Evolutionary conservation across 345 rosid genomes (phyloP).

Genomic region (Populus tremula): DNA sequence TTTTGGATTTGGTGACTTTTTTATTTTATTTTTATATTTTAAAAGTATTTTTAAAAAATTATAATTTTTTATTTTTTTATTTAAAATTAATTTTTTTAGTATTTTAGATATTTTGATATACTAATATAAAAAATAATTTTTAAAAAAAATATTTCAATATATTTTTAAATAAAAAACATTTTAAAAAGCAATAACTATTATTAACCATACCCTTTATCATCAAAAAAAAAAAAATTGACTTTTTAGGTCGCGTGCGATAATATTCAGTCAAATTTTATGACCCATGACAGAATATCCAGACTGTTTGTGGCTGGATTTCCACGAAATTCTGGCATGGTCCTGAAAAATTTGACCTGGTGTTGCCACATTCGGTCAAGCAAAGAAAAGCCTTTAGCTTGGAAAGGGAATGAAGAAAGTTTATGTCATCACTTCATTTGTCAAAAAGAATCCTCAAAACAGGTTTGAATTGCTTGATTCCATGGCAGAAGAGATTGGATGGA

Average conservation of each 20-base stretch:
- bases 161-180: too few species aligned
- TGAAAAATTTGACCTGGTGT: background rate
- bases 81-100: too few species aligned
- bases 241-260: too few species aligned
- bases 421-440: background rate
- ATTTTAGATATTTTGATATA: too few species aligned
- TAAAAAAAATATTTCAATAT: too few species aligned
- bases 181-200: too few species aligned
- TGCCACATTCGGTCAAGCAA: background rate
- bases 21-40: too few species aligned
- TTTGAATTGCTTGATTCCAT: background rate
- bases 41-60: too few species aligned
- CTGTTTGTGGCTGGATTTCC: background rate
- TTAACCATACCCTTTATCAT: too few species aligned
- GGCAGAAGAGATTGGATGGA: background rate
- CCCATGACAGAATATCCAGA: background rate
- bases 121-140: too few species aligned
- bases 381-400: background rate
- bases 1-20: background rate
- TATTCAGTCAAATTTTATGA: background rate
- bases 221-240: too few species aligned
- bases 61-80: too few species aligned
- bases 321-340: background rate
- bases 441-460: background rate
- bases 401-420: background rate